These are phyloP conservation scores for Alternaria hordeiaustralica DNA, from an alignment of 2,329 filamentous ascomycete species.

Conservation along the genomic window DNA sequence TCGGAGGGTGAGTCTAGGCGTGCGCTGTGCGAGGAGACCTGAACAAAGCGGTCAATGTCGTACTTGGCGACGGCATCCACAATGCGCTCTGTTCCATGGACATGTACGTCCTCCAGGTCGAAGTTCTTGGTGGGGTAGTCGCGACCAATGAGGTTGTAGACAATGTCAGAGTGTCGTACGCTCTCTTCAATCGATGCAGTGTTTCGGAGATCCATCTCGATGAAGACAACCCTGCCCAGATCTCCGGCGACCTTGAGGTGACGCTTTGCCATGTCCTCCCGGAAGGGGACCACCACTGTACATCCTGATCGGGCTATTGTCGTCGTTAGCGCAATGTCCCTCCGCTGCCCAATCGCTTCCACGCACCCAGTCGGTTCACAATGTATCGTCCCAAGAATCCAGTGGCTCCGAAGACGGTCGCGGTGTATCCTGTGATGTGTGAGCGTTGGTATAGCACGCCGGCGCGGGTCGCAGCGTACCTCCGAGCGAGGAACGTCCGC, in stretches of 20 bases:
- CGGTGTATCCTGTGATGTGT: conserved; percentile 77
- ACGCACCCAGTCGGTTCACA: conserved; percentile 85
- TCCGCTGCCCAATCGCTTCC: background rate
- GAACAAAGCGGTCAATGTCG: conserved; percentile 94
- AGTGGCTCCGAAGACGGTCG: conserved; percentile 96
- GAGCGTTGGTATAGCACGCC: conserved; percentile 21
- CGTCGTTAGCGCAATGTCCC: conserved; percentile 22
- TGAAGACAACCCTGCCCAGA: conserved; percentile 85
- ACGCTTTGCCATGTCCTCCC: conserved; percentile 97
- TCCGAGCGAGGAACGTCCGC: conserved; percentile 88
- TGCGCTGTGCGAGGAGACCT: conserved; percentile 95
- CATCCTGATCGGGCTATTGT: conserved; percentile 84
- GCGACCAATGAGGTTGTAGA: conserved; percentile 94
- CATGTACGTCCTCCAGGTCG: conserved; percentile 86
- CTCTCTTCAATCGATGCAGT: conserved; percentile 95
- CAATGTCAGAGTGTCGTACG: conserved; percentile 94
- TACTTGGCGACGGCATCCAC: conserved; percentile 96
- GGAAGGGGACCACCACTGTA: conserved; percentile 89
- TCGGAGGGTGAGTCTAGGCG: conserved; percentile 79
- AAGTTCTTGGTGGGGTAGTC: conserved; percentile 99
- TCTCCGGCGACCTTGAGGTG: conserved; percentile 97
- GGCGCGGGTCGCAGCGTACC: conserved; percentile 60
- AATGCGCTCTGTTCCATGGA: conserved; percentile 91
- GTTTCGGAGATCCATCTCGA: conserved; percentile 95
- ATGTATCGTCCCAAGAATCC: conserved; percentile 96